Evolutionary conservation across 768 basidiomycete genomes (phyloP), one percentile per base, ranked within the genome.

Genomic region (Fibroporia radiculosa): DNA sequence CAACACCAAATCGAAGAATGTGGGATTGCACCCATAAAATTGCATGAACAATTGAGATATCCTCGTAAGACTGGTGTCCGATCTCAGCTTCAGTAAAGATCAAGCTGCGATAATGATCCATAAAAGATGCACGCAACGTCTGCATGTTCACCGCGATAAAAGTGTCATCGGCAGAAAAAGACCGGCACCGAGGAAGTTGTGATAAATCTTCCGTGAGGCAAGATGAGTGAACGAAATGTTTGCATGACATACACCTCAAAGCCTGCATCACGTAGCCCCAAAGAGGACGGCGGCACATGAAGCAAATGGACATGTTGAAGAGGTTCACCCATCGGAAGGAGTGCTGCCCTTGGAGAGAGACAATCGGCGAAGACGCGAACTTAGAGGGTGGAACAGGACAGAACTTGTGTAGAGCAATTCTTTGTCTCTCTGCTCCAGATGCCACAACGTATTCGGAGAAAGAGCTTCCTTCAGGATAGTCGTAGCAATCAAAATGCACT

Each of bases 401-500:
- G 56, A 80, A 84, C 10, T 81, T 72, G 54, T 75, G 71, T 54
- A 81, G 72, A 6, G 80, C 80, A 33, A 82, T 67, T 37, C 73
- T 77, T 55, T 75, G 77, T 4, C 72, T 65, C 47, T 68, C 62
- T 23, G 59, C 50, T 51, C 78, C 77, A 11, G 68, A 54, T 14
- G 62, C 53, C 49, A 70, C 61, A 16, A 67, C 57, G 50, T 84
- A 84, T 50, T 81, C 72, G 5, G 72, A 58, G 46, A 78, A 60
- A 46, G 74, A 68, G 51, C 73, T 80, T 20, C 84, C 85, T 39
- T 75, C 74, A 5, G 78, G 75, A 48, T 79, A 70, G 52, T 85
- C 79, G 54, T 87, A 89, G 64, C 89, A 93, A 50, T 81, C 78
- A 47, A 87, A 77, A 60, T 93, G 89, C 6, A 86, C 75, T 1